A percentile compares a stretch with the other conserved stretches of the same genome.
phyloP scores from a whole-genome alignment of 2,329 filamentous ascomycete species.

The Stromatinia cepivora region DNA sequence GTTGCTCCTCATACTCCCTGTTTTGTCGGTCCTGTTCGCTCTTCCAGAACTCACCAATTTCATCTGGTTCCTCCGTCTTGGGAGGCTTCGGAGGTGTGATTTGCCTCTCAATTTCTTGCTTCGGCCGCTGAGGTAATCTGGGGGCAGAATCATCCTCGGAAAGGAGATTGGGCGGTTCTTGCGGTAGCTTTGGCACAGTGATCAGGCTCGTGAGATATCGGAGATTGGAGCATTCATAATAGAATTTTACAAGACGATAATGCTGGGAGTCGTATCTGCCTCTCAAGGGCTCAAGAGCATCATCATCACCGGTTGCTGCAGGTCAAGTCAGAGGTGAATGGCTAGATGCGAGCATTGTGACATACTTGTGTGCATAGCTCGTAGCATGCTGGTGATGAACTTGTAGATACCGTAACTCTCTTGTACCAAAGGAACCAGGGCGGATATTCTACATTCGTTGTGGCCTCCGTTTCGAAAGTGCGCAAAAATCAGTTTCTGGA shows the following conservation, averaged over 20 bases:
- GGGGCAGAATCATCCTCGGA: slow-evolving; percentile 83
- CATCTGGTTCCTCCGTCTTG: slow-evolving; percentile 79
- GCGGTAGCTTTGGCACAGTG: slow-evolving; percentile 90
- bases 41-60: slow-evolving; percentile 98
- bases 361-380: slow-evolving; percentile 94
- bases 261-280: slow-evolving; percentile 93
- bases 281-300: slow-evolving; percentile 84
- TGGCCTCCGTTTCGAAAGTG: slow-evolving; percentile 90
- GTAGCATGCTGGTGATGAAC: slow-evolving; percentile 98
- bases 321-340: slow-evolving; percentile 23
- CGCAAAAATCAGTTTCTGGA: slow-evolving; percentile 97
- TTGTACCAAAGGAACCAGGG: slow-evolving; percentile 88
- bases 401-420: slow-evolving; percentile 99
- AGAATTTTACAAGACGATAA: slow-evolving; percentile 94
- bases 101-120: slow-evolving; percentile 66
- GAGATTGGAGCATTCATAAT: slow-evolving; percentile 98
- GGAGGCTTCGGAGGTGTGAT: slow-evolving; percentile 69
- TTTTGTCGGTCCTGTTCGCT: slow-evolving; percentile 88
- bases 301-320: slow-evolving; percentile 84
- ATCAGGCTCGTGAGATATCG: slow-evolving; percentile 96
- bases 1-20: slow-evolving; percentile 92
- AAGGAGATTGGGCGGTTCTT: slow-evolving; percentile 87
- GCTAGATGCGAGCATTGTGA: slow-evolving; percentile 26
- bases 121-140: slow-evolving; percentile 77
- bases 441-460: slow-evolving; percentile 95